phyloP scores from a whole-genome alignment of 257 asterid genomes.

The Solanum paucissectum region DNA sequence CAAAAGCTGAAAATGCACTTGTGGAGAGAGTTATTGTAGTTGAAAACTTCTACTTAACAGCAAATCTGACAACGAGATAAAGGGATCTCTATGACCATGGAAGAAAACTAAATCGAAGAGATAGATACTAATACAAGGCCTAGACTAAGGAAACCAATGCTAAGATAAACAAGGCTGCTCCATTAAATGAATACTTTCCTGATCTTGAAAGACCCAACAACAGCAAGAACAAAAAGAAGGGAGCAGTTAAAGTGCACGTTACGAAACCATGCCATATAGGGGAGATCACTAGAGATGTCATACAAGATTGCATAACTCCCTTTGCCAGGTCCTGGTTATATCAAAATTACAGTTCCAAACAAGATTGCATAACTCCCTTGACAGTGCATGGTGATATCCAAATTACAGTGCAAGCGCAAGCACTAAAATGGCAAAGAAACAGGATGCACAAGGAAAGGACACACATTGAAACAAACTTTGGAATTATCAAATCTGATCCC shows the following conservation, averaged over 20 bases:
- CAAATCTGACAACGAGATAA: neutral
- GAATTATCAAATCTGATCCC: neutral
- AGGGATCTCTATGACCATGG: neutral
- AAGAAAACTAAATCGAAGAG: neutral
- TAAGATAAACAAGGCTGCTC: neutral
- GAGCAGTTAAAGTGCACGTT: neutral
- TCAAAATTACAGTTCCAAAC: no score
- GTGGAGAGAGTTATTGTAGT: neutral
- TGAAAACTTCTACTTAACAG: neutral
- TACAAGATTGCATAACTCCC: neutral
- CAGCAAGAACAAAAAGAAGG: neutral
- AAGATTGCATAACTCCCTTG: neutral
- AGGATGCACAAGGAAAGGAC: neutral
- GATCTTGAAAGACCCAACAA: neutral
- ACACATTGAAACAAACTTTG: neutral
- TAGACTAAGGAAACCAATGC: neutral
- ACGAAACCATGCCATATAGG: neutral
- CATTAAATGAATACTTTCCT: neutral
- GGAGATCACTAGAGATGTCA: neutral
- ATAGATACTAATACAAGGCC: neutral
- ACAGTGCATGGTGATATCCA: neutral
- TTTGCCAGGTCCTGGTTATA: no score
- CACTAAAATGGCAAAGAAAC: neutral
- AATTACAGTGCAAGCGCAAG: neutral
- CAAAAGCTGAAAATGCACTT: neutral